Base-by-base conservation (phyloP, 257 asterid genomes). In the Nicotiana obtusifolia region DNA sequence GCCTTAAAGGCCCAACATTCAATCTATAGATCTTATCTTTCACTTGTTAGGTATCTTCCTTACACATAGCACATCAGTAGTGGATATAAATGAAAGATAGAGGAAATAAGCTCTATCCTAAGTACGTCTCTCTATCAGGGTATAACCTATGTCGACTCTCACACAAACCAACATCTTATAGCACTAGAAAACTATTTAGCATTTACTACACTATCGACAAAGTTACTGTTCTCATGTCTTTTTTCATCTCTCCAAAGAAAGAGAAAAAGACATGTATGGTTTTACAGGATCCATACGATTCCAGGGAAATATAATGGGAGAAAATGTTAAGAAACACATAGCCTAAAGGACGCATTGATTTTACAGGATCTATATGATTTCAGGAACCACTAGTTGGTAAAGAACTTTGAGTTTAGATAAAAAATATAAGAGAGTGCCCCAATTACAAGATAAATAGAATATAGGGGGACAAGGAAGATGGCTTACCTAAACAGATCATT, bases 401-500 rank as follows among this genome's bases (percentile, higher is more conserved):
- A 15, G 17, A 49, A 49, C 15, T 47, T 49, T 16, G 62, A 75
- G 9, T 71, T 75, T 0, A 49, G 80, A 15, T 24, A 62, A 75
- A 49, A 73, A 24, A 49, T 15, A 49, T 4, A 49, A 75, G 80
- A 26, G 44, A 75, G 49, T 75, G 15, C 0, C 20, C 62, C 16
- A 52, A 1, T 41, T 24, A 49, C 41, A 75, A 26, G 62, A 49
- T 49, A 47, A 14, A 73, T 5, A 4, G 49, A 75, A 15, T 49
- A 17, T 15, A 24, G 10, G 10, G 24, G 61, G 61, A 2, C 17
- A 49, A 4, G 26, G 44, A 75, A 3, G 44, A 66, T 73, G 69
- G 59, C 90, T 87, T 68, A 94, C 98, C 91, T 86, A 85, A 96
- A 93, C 69, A 81, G 76, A 89, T 92, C 93, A 84, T 69, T 67